phyloP scores from a whole-genome alignment of 805 yeast genomes.

The Lipomyces sp. region DNA sequence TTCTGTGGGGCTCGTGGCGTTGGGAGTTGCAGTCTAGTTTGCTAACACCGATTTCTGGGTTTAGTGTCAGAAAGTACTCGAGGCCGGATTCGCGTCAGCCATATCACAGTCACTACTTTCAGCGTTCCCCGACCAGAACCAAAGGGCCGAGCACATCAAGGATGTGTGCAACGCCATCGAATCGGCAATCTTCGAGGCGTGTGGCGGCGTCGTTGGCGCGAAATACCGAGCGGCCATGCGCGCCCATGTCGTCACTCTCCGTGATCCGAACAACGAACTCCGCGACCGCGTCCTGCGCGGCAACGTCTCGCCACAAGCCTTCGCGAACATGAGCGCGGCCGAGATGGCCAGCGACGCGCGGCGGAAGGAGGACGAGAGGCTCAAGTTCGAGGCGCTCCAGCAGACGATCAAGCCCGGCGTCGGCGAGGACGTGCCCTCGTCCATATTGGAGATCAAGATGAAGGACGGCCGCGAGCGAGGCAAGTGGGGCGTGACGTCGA shows the following conservation, averaged over 20 bases:
- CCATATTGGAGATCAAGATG: conserved; percentile 33
- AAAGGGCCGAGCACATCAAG: too few species aligned
- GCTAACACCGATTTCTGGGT: not conserved
- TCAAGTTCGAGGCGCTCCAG: conserved; percentile 27
- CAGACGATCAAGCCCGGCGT: conserved; percentile 21
- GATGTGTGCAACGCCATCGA: conserved; percentile 10
- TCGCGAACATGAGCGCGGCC: conserved; percentile 35
- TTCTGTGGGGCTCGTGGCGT: too few species aligned
- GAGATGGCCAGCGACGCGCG: conserved; percentile 35
- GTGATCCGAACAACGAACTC: conserved; percentile 32
- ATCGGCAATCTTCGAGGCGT: conserved; percentile 8
- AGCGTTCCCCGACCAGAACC: too few species aligned
- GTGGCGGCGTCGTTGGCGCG: conserved; percentile 18
- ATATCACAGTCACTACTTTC: too few species aligned
- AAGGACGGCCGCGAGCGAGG: conserved; percentile 44
- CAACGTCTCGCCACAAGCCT: conserved; percentile 31
- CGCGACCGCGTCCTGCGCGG: conserved; percentile 31
- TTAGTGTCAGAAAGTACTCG: not conserved
- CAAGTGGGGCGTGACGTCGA: conserved; percentile 43
- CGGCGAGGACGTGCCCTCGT: conserved; percentile 31
- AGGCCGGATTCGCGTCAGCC: not conserved
- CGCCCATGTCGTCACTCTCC: conserved; percentile 33
- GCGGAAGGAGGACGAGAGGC: conserved; percentile 30
- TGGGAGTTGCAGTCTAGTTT: too few species aligned
- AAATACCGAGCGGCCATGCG: conserved; percentile 31